These are phyloP conservation scores for Trebouxiophyceae sp. DNA, from an alignment of 163 green algal species.

Conservation along the genomic window DNA sequence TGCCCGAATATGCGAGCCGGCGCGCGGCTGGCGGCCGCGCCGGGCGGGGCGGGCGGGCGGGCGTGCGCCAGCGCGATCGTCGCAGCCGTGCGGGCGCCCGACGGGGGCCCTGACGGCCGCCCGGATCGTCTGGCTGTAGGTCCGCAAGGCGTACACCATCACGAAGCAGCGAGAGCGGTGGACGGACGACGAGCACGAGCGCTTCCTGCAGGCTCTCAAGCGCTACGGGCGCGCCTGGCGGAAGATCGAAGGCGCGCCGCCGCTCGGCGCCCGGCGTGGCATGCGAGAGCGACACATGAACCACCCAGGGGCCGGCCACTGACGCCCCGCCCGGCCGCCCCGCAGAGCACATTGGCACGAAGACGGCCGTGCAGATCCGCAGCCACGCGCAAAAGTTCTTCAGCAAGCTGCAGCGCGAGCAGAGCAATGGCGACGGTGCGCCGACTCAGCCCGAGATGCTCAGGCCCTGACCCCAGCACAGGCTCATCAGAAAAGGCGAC, in stretches of 20 bases:
- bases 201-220: constrained; percentile 74
- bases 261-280: background rate
- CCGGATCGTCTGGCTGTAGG: no score
- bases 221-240: constrained; percentile 80
- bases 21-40: no score
- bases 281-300: background rate
- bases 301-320: background rate
- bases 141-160: constrained; percentile 57
- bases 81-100: no score
- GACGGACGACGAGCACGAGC: constrained; percentile 72
- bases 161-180: constrained; percentile 61
- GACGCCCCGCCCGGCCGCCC: background rate
- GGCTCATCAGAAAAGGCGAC: no score
- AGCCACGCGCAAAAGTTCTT: constrained; percentile 97
- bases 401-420: constrained; percentile 73
- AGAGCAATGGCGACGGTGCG: background rate
- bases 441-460: background rate
- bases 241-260: constrained; percentile 65
- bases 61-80: no score
- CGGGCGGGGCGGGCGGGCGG: no score
- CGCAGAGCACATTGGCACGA: constrained; percentile 80
- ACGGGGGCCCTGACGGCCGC: no score
- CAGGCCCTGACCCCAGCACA: background rate
- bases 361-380: constrained; percentile 90
- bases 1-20: no score